A percentile compares a stretch with the other conserved stretches of the same genome.
These are phyloP conservation scores for Nitzschia inconspicua DNA, from an alignment of 108 stramenopile species.

Conservation along the genomic window DNA sequence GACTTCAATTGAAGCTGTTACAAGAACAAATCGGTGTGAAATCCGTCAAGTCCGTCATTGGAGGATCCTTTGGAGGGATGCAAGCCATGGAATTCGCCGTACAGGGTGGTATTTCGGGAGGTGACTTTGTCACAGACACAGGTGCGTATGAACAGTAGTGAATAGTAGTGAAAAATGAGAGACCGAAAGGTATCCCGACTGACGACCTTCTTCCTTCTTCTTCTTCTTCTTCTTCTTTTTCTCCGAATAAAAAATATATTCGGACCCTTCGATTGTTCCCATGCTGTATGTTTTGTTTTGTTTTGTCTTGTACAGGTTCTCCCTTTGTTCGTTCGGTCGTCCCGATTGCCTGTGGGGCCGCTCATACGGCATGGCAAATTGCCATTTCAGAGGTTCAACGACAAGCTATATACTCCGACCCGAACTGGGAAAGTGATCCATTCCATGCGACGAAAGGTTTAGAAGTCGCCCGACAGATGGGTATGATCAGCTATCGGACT, in stretches of 20 bases:
- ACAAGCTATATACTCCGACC: conserved; percentile 93
- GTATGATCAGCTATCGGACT: conserved; percentile 92
- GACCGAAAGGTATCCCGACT: background rate
- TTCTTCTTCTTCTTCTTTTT: background rate
- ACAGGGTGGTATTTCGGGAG: conserved; percentile 62
- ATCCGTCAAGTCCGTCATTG: conserved; percentile 86
- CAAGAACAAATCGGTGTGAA: conserved; percentile 66
- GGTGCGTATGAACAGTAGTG: conserved; percentile 18
- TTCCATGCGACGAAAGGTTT: conserved; percentile 71
- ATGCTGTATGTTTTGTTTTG: too few relatives aligned
- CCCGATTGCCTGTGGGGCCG: conserved; percentile 89
- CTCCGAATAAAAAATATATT: background rate
- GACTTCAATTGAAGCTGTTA: conserved; percentile 73
- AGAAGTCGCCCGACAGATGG: conserved; percentile 88
- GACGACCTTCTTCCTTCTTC: background rate
- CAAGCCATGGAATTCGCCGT: conserved; percentile 91
- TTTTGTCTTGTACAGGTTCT: conserved; percentile 11
- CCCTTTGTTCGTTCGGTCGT: conserved; percentile 77
- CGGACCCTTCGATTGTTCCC: too few relatives aligned
- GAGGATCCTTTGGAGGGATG: conserved; percentile 95
- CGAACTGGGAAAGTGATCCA: conserved; percentile 73
- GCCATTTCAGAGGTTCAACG: conserved; percentile 89
- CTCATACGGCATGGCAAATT: conserved; percentile 95
- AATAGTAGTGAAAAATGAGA: too few relatives aligned
- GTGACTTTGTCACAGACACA: conserved; percentile 21